Percentiles rank a stretch among this genome's conserved stretches.
phyloP scores from a whole-genome alignment of 495 filamentous ascomycete species.

The Podospora comata region DNA sequence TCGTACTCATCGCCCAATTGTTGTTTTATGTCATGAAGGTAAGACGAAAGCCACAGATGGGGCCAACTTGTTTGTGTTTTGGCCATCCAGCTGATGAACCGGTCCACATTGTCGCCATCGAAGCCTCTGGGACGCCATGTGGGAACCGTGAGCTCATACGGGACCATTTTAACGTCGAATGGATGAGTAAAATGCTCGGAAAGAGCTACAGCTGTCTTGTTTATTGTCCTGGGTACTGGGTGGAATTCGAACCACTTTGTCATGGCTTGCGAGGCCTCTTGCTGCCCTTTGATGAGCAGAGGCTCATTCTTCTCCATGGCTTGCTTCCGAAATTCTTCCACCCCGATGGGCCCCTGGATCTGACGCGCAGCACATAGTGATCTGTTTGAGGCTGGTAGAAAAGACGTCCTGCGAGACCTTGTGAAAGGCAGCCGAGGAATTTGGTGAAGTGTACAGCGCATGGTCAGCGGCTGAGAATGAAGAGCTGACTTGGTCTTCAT shows the following conservation, averaged over 20 bases:
- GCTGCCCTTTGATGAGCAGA: neutral
- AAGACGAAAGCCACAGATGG: neutral
- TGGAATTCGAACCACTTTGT: conserved; percentile 1
- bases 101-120: neutral
- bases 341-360: neutral
- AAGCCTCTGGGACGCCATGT: neutral
- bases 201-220: neutral
- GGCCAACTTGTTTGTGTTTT: neutral
- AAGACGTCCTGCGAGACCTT: neutral
- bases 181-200: neutral
- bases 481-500: neutral
- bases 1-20: neutral
- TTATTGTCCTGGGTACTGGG: neutral
- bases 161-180: neutral
- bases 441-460: neutral
- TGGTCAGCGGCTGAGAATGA: neutral
- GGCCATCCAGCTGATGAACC: neutral
- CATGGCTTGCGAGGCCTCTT: neutral
- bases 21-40: neutral
- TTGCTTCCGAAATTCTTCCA: neutral
- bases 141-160: conserved; percentile 8
- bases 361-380: neutral
- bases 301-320: neutral
- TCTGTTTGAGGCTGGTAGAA: neutral
- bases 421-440: neutral